Evolutionary conservation across 1,284 basidiomycete species (phyloP).

Genomic region (Rhodotorula sp.): DNA sequence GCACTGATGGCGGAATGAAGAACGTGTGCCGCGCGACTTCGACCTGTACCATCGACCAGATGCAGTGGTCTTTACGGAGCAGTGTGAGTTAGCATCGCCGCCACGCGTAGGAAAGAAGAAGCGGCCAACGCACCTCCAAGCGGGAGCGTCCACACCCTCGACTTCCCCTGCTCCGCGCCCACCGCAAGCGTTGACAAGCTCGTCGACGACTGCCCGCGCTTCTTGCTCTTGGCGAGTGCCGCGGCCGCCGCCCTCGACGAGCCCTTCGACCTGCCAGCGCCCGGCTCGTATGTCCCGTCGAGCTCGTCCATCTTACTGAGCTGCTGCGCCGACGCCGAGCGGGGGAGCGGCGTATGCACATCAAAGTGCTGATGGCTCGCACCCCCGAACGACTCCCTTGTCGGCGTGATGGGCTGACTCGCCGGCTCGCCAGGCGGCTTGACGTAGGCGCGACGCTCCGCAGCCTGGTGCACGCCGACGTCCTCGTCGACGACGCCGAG

Average conservation of each 20-base stretch:
- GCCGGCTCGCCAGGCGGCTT: not conserved
- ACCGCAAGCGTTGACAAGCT: slow-evolving; percentile 2
- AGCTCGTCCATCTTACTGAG: too few species aligned
- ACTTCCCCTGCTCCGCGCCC: not conserved
- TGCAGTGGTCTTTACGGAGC: slow-evolving; percentile 65
- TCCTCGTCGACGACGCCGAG: slow-evolving; percentile 37
- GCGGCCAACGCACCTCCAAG: slow-evolving; percentile 50
- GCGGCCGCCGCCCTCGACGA: not conserved
- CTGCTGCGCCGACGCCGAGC: too few species aligned
- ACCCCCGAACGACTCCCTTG: not conserved
- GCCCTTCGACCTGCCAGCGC: too few species aligned
- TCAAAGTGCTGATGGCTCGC: too few species aligned
- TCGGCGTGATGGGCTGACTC: slow-evolving; percentile 11
- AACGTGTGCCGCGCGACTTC: slow-evolving; percentile 52
- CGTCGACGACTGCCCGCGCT: slow-evolving; percentile 21
- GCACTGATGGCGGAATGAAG: slow-evolving; percentile 49
- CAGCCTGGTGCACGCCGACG: slow-evolving; percentile 24
- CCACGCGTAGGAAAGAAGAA: not conserved
- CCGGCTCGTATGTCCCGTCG: too few species aligned
- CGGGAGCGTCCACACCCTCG: slow-evolving; percentile 37
- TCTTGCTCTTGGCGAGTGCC: slow-evolving; percentile 12
- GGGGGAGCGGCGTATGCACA: too few species aligned
- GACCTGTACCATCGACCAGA: slow-evolving; percentile 85
- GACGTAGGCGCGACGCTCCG: slow-evolving; percentile 4
- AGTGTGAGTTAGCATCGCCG: not conserved